A percentile compares a stretch with the other conserved stretches of the same genome.
Evolutionary conservation across 1,284 basidiomycete genomes (phyloP).

Genomic region (Boletus subluridellus): DNA sequence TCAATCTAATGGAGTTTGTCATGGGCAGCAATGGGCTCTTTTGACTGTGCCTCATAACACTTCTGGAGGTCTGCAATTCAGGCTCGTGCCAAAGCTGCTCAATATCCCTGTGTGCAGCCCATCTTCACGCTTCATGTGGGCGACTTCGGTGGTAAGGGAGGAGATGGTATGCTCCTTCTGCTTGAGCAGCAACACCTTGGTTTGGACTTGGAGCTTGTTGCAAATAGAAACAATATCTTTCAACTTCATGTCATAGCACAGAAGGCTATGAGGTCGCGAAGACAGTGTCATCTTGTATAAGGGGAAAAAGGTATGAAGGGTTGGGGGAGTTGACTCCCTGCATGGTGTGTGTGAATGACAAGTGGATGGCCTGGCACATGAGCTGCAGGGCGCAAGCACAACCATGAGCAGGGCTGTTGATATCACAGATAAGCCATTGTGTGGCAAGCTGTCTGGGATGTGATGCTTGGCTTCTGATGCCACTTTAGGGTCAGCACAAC

Average conservation of each 20-base stretch:
- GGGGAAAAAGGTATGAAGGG: too few species aligned
- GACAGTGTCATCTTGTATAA: too few species aligned
- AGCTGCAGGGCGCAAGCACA: too few species aligned
- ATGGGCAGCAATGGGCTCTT: background rate
- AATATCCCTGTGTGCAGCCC: background rate
- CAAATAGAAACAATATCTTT: constrained; percentile 1
- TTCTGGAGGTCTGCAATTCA: background rate
- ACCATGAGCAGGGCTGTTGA: too few species aligned
- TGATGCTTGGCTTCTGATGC: too few species aligned
- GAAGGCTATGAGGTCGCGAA: background rate
- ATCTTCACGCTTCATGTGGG: background rate
- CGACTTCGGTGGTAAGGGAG: background rate
- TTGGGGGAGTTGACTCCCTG: too few species aligned
- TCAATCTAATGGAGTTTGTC: too few species aligned
- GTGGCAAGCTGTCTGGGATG: too few species aligned
- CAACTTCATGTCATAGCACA: constrained; percentile 2
- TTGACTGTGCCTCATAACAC: background rate
- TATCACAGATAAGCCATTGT: too few species aligned
- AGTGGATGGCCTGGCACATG: too few species aligned
- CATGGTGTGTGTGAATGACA: too few species aligned
- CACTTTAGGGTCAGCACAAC: too few species aligned
- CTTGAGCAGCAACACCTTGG: background rate
- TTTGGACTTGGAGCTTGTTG: background rate
- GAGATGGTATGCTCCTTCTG: constrained; percentile 5
- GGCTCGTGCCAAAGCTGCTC: constrained; percentile 2